Percentiles rank a stretch among this genome's conserved stretches.
Evolutionary conservation across 1,139 yeast genomes (phyloP).

Genomic region (Hansenula lynferdii): DNA sequence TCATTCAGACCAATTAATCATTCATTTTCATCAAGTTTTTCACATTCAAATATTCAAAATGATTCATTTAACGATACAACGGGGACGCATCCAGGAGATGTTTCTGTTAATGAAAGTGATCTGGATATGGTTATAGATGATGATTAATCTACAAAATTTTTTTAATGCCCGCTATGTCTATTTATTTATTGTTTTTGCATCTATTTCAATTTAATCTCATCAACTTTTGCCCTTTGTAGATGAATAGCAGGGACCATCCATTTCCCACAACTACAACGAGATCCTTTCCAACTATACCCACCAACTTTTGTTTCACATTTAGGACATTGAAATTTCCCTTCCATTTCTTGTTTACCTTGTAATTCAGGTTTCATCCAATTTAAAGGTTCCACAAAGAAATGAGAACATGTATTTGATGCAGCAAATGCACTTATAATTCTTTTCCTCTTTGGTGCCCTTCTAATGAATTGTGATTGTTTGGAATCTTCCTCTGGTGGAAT

Average conservation of each 20-base stretch:
- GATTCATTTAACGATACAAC: slow-evolving; percentile 1
- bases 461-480: slow-evolving; percentile 57
- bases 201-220: slow-evolving; percentile 38
- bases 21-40: slow-evolving; percentile 1
- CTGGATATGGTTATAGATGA: slow-evolving; percentile 49
- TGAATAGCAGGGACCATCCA: slow-evolving; percentile 96
- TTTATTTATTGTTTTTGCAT: no score
- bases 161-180: no score
- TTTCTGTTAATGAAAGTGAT: slow-evolving; percentile 32
- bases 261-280: slow-evolving; percentile 88
- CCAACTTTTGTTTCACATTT: slow-evolving; percentile 83
- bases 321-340: slow-evolving; percentile 84
- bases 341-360: slow-evolving; percentile 55
- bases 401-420: slow-evolving; percentile 69
- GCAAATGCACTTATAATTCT: slow-evolving; percentile 50
- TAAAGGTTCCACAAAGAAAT: slow-evolving; percentile 80
- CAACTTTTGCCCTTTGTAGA: slow-evolving; percentile 76
- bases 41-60: background rate
- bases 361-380: slow-evolving; percentile 87
- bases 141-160: background rate
- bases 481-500: slow-evolving; percentile 55
- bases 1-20: no score
- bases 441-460: slow-evolving; percentile 55
- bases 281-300: slow-evolving; percentile 92
- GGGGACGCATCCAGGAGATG: slow-evolving; percentile 12